Evolutionary conservation across 441 rosid species (phyloP).

Genomic region (Lepidium campestre): DNA sequence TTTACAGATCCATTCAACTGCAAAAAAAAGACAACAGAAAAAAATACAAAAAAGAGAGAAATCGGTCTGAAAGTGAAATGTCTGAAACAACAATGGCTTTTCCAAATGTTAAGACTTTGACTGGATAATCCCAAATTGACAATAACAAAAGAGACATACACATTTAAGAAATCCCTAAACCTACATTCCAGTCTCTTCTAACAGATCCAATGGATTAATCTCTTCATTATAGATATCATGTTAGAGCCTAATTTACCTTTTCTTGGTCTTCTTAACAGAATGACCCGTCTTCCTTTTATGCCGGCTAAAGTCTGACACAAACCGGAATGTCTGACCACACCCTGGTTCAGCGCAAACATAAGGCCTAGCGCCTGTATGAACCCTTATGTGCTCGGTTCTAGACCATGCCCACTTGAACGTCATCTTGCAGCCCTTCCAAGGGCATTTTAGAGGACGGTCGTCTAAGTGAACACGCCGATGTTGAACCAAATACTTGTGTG

Average conservation of each 20-base stretch:
- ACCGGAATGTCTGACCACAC: conserved; percentile 92
- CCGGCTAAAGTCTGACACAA: conserved; percentile 95
- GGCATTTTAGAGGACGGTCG: conserved; percentile 99
- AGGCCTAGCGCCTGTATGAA: conserved; percentile 99
- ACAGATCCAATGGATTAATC: conserved; percentile 32
- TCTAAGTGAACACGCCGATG: conserved; percentile 83
- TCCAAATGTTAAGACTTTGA: background rate
- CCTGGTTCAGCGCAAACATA: conserved; percentile 78
- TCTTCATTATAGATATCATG: conserved; percentile 24
- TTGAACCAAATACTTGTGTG: conserved; percentile 96
- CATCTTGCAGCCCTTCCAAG: conserved; percentile 99
- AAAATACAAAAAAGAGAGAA: background rate
- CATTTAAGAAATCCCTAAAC: background rate
- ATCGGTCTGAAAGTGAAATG: background rate
- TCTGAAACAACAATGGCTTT: conserved; percentile 11
- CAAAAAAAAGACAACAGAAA: background rate
- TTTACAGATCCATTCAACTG: background rate
- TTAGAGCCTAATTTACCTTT: conserved; percentile 21
- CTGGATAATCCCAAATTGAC: background rate
- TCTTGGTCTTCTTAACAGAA: conserved; percentile 64
- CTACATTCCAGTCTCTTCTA: background rate
- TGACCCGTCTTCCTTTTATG: conserved; percentile 98
- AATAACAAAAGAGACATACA: background rate
- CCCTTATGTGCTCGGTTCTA: conserved; percentile 90
- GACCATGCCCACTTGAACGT: conserved; percentile 99